phyloP scores from a whole-genome alignment of 208 protist species.

The Wallacemonas collosoma region DNA sequence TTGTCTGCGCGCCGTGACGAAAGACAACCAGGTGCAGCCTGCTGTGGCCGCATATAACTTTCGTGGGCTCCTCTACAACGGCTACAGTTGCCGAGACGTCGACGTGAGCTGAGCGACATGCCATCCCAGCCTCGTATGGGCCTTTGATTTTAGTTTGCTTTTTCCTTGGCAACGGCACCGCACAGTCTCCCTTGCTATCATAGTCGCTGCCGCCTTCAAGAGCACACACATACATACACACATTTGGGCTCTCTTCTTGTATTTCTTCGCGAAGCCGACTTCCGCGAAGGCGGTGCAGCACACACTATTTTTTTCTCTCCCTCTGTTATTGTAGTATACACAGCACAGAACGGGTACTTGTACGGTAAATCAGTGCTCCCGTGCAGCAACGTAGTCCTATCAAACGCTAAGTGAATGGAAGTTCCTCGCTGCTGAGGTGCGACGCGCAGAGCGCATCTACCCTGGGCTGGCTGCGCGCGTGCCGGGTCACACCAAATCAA shows the following conservation, averaged over 20 bases:
- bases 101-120: slow-evolving; percentile 11
- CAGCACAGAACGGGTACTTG: too few relatives aligned
- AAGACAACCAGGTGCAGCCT: slow-evolving; percentile 37
- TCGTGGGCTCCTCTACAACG: slow-evolving; percentile 45
- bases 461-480: too few relatives aligned
- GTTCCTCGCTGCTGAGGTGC: too few relatives aligned
- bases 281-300: background rate
- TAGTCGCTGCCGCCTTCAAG: background rate
- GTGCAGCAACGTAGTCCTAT: too few relatives aligned
- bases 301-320: slow-evolving; percentile 1
- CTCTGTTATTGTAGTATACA: background rate
- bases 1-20: slow-evolving; percentile 37
- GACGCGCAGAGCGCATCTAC: too few relatives aligned
- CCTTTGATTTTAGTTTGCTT: slow-evolving; percentile 5
- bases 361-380: too few relatives aligned
- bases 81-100: slow-evolving; percentile 41
- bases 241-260: background rate
- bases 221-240: slow-evolving; percentile 4
- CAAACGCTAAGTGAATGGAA: too few relatives aligned
- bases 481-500: too few relatives aligned
- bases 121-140: too few relatives aligned
- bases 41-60: slow-evolving; percentile 31
- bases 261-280: too few relatives aligned
- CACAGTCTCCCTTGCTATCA: background rate
- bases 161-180: background rate